Evolutionary conservation across 2,329 filamentous ascomycete genomes (phyloP).

Genomic region (Nemania sp.): DNA sequence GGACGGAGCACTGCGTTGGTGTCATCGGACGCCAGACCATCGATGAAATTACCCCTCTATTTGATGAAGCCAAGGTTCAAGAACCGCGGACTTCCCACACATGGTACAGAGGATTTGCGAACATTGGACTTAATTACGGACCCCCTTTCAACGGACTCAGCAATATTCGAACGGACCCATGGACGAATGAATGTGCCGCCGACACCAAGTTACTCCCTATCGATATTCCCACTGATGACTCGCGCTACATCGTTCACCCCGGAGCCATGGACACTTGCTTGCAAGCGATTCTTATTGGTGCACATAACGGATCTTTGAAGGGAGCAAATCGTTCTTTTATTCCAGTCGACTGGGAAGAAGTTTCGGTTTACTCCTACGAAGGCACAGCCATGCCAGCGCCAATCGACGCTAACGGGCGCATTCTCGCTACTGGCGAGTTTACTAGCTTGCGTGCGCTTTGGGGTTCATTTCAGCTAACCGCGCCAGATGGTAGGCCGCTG

Average conservation of each 20-base stretch:
- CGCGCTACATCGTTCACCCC: conserved; percentile 36
- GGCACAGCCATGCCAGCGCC: conserved; percentile 28
- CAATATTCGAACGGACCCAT: conserved; percentile 24
- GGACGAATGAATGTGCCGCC: conserved; percentile 25
- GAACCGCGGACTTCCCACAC: conserved; percentile 33
- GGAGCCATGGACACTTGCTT: conserved; percentile 29
- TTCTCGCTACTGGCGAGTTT: conserved; percentile 29
- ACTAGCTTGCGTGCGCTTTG: conserved; percentile 28
- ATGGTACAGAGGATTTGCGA: conserved; percentile 36
- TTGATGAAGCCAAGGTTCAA: conserved; percentile 26
- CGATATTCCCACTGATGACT: conserved; percentile 26
- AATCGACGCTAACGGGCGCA: conserved; percentile 17
- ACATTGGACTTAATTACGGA: conserved; percentile 37
- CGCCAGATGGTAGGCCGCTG: conserved; percentile 25
- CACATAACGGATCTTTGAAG: conserved; percentile 28
- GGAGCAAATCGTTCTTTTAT: conserved; percentile 31
- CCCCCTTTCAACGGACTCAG: conserved; percentile 32
- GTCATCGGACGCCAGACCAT: conserved; percentile 30
- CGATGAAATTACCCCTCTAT: conserved; percentile 26
- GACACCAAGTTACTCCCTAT: conserved; percentile 28
- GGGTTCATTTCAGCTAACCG: conserved; percentile 27
- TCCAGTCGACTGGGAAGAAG: conserved; percentile 30
- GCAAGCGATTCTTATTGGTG: conserved; percentile 24
- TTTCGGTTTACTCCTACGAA: conserved; percentile 33
- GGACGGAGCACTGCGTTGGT: conserved; percentile 37